phyloP scores from a whole-genome alignment of 192 early-diverging fungal genomes.

The Coemansia sp. region DNA sequence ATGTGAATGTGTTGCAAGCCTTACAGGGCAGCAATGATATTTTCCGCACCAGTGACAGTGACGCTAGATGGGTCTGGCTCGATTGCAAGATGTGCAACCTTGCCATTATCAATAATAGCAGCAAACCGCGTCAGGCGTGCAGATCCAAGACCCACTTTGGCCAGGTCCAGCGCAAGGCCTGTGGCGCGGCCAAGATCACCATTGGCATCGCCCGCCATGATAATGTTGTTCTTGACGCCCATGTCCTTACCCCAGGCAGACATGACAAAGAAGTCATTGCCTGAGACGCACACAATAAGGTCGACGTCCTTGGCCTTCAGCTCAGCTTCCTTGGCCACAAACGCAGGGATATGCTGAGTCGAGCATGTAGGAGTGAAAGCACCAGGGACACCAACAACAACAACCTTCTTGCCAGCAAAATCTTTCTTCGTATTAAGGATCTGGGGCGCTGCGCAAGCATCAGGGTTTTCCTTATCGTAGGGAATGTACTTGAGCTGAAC shows the following conservation, averaged over 20 bases:
- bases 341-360: slow-evolving; percentile 32
- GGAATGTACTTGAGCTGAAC: slow-evolving; percentile 60
- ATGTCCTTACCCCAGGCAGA: slow-evolving; percentile 56
- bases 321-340: slow-evolving; percentile 22
- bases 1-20: not conserved
- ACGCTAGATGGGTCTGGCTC: slow-evolving; percentile 58
- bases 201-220: slow-evolving; percentile 75
- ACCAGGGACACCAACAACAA: slow-evolving; percentile 39
- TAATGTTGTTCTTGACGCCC: slow-evolving; percentile 36
- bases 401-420: slow-evolving; percentile 48
- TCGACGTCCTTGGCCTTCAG: slow-evolving; percentile 49
- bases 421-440: slow-evolving; percentile 44
- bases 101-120: slow-evolving; percentile 64
- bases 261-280: slow-evolving; percentile 58
- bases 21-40: slow-evolving; percentile 60
- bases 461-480: slow-evolving; percentile 45
- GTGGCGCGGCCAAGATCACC: slow-evolving; percentile 64
- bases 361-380: slow-evolving; percentile 48
- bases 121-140: slow-evolving; percentile 69
- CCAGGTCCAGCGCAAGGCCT: slow-evolving; percentile 64
- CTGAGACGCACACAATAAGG: slow-evolving; percentile 37
- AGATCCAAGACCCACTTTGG: slow-evolving; percentile 60
- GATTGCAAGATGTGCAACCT: slow-evolving; percentile 66
- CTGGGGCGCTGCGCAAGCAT: slow-evolving; percentile 41
- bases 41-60: slow-evolving; percentile 57